Evolutionary conservation across 2,329 filamentous ascomycete genomes (phyloP).

Genomic region (Microdochium paspali): DNA sequence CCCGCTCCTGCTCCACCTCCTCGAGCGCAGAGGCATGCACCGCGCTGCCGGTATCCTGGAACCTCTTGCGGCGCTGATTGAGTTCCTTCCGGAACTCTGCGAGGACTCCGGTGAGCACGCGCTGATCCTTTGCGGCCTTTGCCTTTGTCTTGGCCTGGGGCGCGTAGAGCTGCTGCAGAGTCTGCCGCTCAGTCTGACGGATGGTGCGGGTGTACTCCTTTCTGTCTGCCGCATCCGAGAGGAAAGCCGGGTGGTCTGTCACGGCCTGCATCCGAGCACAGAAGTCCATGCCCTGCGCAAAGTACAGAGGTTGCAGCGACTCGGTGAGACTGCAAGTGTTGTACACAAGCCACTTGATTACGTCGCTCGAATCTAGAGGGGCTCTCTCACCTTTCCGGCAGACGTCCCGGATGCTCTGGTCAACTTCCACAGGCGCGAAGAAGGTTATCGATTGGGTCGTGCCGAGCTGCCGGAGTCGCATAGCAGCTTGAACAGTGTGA

Average conservation of each 20-base stretch:
- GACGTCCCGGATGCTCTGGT: constrained; percentile 48
- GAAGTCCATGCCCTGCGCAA: constrained; percentile 50
- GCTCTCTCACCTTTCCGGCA: constrained; percentile 16
- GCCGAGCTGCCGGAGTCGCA: constrained; percentile 35
- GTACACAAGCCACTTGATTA: constrained; percentile 52
- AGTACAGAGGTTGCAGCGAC: constrained; percentile 47
- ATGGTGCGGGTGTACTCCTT: constrained; percentile 32
- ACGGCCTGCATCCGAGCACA: constrained; percentile 43
- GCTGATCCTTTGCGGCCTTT: constrained; percentile 10
- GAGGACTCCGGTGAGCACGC: constrained; percentile 10
- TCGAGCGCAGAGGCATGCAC: constrained; percentile 42
- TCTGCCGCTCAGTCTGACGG: constrained; percentile 44
- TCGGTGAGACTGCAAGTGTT: constrained; percentile 54
- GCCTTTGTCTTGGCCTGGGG: constrained; percentile 8
- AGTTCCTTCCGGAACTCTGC: constrained; percentile 21
- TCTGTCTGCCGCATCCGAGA: constrained; percentile 22
- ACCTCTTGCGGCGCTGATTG: constrained; percentile 14
- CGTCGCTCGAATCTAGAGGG: constrained; percentile 33
- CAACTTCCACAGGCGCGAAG: constrained; percentile 48
- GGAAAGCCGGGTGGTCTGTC: constrained; percentile 28
- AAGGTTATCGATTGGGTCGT: constrained; percentile 31
- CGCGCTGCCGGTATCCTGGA: constrained; percentile 27
- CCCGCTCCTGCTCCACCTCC: constrained; percentile 50
- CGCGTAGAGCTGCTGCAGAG: constrained; percentile 48
- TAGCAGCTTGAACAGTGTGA: constrained; percentile 54